These are phyloP conservation scores for Solanum hybrid DNA, from an alignment of 305 asterid genomes.

Conservation along the genomic window DNA sequence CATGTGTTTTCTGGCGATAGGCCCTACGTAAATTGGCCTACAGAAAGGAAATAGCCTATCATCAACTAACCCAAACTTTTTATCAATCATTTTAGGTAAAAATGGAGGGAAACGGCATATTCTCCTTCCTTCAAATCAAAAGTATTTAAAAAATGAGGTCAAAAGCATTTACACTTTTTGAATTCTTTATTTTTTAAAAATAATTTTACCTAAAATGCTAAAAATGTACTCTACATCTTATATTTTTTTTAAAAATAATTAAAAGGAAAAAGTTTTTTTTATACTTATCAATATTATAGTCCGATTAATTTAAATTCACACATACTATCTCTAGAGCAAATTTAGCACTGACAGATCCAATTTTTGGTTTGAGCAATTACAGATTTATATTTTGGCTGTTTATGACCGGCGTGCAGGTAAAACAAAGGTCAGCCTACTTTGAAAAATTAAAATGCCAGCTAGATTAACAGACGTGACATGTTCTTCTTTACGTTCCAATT, in stretches of 20 bases:
- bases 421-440: neutral
- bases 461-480: constrained; percentile 5
- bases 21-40: neutral
- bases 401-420: constrained; percentile 1
- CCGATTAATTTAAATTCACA: neutral
- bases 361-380: neutral
- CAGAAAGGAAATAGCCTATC: neutral
- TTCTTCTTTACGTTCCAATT: neutral
- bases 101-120: neutral
- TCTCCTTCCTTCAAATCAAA: neutral
- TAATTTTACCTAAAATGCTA: neutral
- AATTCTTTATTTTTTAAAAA: neutral
- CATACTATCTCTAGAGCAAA: neutral
- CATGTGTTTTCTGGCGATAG: neutral
- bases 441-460: neutral
- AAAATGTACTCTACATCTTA: neutral
- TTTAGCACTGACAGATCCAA: neutral
- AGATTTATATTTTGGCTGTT: neutral
- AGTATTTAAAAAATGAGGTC: neutral
- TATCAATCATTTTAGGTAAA: neutral
- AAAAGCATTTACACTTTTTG: neutral
- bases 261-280: neutral
- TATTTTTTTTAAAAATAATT: neutral
- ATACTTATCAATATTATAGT: fast-evolving
- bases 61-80: neutral